These are phyloP conservation scores for Bauhinia variegata DNA, from an alignment of 306 rosid genomes.

Conservation along the genomic window DNA sequence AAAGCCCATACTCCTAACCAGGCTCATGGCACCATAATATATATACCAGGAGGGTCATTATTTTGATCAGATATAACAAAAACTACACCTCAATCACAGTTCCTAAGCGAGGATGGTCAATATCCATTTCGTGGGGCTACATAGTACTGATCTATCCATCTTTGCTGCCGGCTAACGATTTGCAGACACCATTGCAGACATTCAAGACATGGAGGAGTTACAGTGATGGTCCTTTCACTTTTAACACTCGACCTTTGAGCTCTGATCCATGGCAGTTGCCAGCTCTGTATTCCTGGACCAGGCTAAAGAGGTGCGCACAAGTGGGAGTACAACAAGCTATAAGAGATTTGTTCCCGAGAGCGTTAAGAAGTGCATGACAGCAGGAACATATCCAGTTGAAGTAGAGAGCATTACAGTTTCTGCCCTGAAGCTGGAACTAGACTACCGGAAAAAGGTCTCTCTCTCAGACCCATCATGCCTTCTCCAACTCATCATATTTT, in stretches of 20 bases:
- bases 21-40: no score
- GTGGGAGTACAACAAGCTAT: conserved; percentile 52
- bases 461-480: neutral
- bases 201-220: conserved; percentile 47
- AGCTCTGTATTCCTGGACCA: conserved; percentile 33
- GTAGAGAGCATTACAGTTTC: conserved; percentile 54
- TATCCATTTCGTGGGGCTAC: conserved; percentile 66
- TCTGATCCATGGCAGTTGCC: conserved; percentile 41
- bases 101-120: conserved; percentile 47
- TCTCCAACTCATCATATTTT: no score
- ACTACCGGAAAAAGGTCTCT: conserved; percentile 65
- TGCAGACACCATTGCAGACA: conserved; percentile 43
- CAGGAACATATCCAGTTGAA: conserved; percentile 29
- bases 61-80: no score
- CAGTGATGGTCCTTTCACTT: conserved; percentile 44
- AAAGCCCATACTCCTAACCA: no score
- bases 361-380: conserved; percentile 41
- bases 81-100: conserved; percentile 55
- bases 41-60: no score
- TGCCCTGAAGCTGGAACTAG: conserved; percentile 68
- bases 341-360: conserved; percentile 39
- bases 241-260: conserved; percentile 39
- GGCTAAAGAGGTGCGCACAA: conserved; percentile 27
- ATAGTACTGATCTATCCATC: conserved; percentile 46
- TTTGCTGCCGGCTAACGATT: conserved; percentile 29